Percentiles rank a stretch among this genome's conserved stretches.
Conservation (phyloP, 345 rosid genomes). For the Balakata baccata region DNA sequence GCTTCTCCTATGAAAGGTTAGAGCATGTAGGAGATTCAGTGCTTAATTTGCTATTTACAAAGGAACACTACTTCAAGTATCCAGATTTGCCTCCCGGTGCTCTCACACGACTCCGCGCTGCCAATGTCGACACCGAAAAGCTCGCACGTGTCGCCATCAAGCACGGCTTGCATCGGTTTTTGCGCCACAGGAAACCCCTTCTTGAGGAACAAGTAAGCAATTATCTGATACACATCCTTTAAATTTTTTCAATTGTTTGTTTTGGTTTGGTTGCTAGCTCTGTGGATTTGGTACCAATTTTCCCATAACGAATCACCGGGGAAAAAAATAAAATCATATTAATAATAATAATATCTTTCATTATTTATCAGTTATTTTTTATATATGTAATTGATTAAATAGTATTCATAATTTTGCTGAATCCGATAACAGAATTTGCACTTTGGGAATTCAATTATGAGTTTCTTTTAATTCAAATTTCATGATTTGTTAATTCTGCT, state of each 20-base stretch:
- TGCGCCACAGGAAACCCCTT: slow-evolving; percentile 56
- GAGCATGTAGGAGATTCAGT: slow-evolving; percentile 57
- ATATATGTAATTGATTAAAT: too few relatives aligned
- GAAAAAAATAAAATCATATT: too few relatives aligned
- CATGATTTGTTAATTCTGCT: too few relatives aligned
- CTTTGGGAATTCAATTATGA: too few relatives aligned
- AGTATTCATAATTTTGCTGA: too few relatives aligned
- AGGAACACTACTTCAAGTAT: slow-evolving; percentile 34
- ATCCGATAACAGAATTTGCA: too few relatives aligned
- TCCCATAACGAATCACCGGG: too few relatives aligned
- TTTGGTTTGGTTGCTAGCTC: background rate
- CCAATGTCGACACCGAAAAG: slow-evolving; percentile 63
- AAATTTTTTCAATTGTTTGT: background rate
- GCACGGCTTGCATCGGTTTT: slow-evolving; percentile 41
- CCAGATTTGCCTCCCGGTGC: slow-evolving; percentile 44
- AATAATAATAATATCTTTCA: too few relatives aligned
- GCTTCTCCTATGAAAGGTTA: slow-evolving; percentile 44
- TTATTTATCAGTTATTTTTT: too few relatives aligned
- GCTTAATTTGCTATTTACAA: slow-evolving; percentile 34
- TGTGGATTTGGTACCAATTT: too few relatives aligned
- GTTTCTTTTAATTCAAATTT: too few relatives aligned
- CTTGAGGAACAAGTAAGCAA: slow-evolving; percentile 55
- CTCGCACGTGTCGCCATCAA: slow-evolving; percentile 58
- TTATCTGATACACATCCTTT: background rate
- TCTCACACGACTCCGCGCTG: slow-evolving; percentile 62